Percentiles rank a stretch among this genome's conserved stretches.
Conservation (phyloP, 805 yeast species). For the Kodamaea fukazawae region DNA sequence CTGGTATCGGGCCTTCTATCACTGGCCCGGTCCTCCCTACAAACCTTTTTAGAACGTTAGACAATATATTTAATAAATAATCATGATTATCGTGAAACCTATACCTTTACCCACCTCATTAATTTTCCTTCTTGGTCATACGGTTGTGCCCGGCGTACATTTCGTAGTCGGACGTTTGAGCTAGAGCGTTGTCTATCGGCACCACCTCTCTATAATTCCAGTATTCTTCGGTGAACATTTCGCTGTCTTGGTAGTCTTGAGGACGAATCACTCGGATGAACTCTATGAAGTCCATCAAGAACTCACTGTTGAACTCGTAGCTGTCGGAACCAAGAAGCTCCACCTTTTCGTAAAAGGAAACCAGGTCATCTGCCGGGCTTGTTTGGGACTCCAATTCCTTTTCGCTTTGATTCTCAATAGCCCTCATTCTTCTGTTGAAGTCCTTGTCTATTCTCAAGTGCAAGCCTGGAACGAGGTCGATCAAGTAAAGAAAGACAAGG, state of each 20-base stretch:
- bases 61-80: neutral
- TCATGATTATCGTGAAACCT: neutral
- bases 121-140: conserved; percentile 1
- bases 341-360: conserved; percentile 20
- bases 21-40: too few relatives aligned
- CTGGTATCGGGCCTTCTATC: too few relatives aligned
- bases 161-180: conserved; percentile 11
- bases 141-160: conserved; percentile 5
- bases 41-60: neutral
- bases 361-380: conserved; percentile 2
- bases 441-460: conserved; percentile 41
- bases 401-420: neutral
- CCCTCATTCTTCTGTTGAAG: conserved; percentile 32
- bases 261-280: conserved; percentile 37
- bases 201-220: conserved; percentile 5
- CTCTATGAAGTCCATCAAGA: conserved; percentile 39
- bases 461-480: conserved; percentile 40
- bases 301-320: conserved; percentile 42
- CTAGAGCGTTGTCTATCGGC: conserved; percentile 4
- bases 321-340: conserved; percentile 39
- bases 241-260: conserved; percentile 29
- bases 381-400: conserved; percentile 14
- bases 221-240: conserved; percentile 7
- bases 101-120: neutral
- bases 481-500: conserved; percentile 30